A percentile compares a stretch with the other conserved stretches of the same genome.
phyloP scores from a whole-genome alignment of 495 filamentous ascomycete species.

The Talaromyces proteolyticus region DNA sequence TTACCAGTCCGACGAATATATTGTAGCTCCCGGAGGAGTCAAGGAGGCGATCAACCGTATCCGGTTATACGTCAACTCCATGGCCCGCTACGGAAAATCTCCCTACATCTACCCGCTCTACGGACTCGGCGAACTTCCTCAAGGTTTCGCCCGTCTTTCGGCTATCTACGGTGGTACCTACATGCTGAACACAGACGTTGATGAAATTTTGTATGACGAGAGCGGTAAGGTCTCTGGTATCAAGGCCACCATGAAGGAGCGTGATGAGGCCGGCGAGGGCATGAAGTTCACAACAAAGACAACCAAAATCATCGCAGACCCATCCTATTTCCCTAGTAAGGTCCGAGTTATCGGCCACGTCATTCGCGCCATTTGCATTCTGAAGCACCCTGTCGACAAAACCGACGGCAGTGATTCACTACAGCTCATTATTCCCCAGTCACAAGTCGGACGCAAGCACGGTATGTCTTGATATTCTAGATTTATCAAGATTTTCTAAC shows the following conservation, averaged over 20 bases:
- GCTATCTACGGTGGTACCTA: slow-evolving; percentile 99
- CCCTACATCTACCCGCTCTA: slow-evolving; percentile 99
- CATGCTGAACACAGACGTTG: slow-evolving; percentile 93
- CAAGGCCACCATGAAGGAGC: slow-evolving; percentile 91
- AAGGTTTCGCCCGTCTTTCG: slow-evolving; percentile 95
- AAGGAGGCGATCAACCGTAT: slow-evolving; percentile 88
- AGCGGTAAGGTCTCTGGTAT: slow-evolving; percentile 81
- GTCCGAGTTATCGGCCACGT: slow-evolving; percentile 81
- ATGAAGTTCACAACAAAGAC: slow-evolving; percentile 96
- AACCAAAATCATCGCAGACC: slow-evolving; percentile 93
- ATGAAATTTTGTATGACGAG: slow-evolving; percentile 80
- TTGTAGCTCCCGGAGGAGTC: slow-evolving; percentile 64
- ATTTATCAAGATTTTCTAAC: slow-evolving; percentile 16
- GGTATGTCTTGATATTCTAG: slow-evolving; percentile 44
- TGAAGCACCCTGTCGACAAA: slow-evolving; percentile 86
- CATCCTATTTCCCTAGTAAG: slow-evolving; percentile 92
- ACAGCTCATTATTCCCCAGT: slow-evolving; percentile 97
- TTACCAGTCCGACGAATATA: slow-evolving; percentile 83
- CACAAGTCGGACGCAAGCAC: slow-evolving; percentile 89
- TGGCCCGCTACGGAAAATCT: slow-evolving; percentile 96
- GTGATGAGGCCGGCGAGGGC: slow-evolving; percentile 64
- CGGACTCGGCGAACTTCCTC: slow-evolving; percentile 92
- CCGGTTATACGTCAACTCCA: slow-evolving; percentile 93
- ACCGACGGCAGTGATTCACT: slow-evolving; percentile 87
- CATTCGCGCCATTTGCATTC: slow-evolving; percentile 92